phyloP scores from a whole-genome alignment of 2,329 filamentous ascomycete genomes.

The Fusarium coicis region DNA sequence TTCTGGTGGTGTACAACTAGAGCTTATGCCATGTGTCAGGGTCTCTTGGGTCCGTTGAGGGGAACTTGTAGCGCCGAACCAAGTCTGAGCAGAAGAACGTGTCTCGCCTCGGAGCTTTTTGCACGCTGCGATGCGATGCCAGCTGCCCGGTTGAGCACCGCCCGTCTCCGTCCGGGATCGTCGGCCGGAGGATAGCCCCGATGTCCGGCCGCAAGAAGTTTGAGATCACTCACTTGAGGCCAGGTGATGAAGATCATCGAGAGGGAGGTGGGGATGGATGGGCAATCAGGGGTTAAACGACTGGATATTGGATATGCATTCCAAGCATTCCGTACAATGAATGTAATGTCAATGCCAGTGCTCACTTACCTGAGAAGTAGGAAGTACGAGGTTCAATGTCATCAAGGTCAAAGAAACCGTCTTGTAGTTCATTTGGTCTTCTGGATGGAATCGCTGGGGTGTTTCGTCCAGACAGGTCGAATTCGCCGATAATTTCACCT shows the following conservation, averaged over 20 bases:
- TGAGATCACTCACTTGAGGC: conserved; percentile 25
- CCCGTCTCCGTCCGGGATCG: conserved; percentile 1
- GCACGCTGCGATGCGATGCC: background rate
- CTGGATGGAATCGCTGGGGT: conserved; percentile 40
- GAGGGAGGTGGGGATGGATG: conserved; percentile 2
- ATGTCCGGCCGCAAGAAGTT: background rate
- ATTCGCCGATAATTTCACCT: conserved; percentile 46
- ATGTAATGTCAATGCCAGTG: background rate
- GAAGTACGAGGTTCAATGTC: conserved; percentile 17
- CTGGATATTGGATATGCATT: conserved; percentile 26
- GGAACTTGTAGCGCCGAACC: conserved; percentile 25
- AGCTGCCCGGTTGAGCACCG: conserved; percentile 1
- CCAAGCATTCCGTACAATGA: conserved; percentile 2
- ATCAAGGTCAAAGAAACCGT: conserved; percentile 31
- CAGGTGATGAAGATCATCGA: conserved; percentile 24
- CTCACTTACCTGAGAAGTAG: conserved; percentile 28
- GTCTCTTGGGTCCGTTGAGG: background rate
- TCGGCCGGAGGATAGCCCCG: conserved; percentile 2
- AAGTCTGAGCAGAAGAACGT: conserved; percentile 11
- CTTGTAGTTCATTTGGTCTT: conserved; percentile 15
- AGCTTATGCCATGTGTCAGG: conserved; percentile 28
- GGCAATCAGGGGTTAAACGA: conserved; percentile 7
- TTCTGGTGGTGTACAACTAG: conserved; percentile 14
- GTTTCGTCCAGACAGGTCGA: conserved; percentile 42
- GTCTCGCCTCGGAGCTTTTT: conserved; percentile 32